Evolutionary conservation across 345 rosid species (phyloP), one percentile per base, ranked within the genome.

Genomic region (Noccaea bulbosa): DNA sequence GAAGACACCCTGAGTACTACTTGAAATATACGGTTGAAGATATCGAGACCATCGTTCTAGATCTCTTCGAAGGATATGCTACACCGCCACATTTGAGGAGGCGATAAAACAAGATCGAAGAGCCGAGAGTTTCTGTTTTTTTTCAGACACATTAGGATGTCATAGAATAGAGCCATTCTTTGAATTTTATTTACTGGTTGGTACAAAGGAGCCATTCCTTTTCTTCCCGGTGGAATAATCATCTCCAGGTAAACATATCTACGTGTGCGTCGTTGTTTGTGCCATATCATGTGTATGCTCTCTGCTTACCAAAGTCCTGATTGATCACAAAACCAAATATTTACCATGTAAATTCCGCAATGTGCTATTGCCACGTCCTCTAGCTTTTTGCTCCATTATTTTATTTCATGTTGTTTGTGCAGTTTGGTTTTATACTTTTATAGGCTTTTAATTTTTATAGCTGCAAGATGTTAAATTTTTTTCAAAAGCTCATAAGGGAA

Each of bases 1-100:
- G 91, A 64, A 93, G 57, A 82, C 98, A 93, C 76, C 97, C 98
- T 0, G 98, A 93, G 83, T 88, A 88, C 75, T 93, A 88, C 80
- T 81, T 93, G 70, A 93, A 90, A 81, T 93, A 87, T 55, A 79
- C 96, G 0, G 92, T 84, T 3, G 97, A 91, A 82, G 97, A 93
- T 80, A 79, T 93, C 62, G 98, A 93, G 82, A 80, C 60, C 16
- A 88, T 86, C 32, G 86, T 91, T 68, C 81, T 90, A 79, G 98
- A 93, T 88, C 88, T 93, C 87, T 93, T 93, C 12, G 98, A 93
- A 78, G 98, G 98, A 35, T 83, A 60, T 75, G 69, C 88, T 27
- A 88, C 84, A 27, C 82, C 97, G 51, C 96, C 84, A 77, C 89
- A 86, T 76, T 73, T 83, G 76, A 87, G 86, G 84, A 87, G 91